A percentile compares a stretch with the other conserved stretches of the same genome.
Evolutionary conservation across 2,329 filamentous ascomycete species (phyloP).

Genomic region (Periconia sp.): DNA sequence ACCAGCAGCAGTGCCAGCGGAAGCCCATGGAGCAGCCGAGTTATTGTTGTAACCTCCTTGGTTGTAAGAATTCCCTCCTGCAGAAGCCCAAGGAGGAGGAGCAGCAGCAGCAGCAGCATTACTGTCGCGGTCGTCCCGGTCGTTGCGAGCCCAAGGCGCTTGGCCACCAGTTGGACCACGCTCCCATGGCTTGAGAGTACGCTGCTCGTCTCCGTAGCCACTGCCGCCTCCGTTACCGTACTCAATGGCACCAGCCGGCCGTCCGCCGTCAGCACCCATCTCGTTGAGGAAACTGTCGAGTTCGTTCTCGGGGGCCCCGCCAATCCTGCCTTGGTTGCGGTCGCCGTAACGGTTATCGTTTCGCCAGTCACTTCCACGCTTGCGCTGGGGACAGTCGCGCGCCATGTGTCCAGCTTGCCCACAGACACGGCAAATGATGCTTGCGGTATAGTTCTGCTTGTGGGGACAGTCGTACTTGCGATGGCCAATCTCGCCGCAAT

Average conservation of each 20-base stretch:
- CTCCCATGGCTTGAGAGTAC: constrained; percentile 84
- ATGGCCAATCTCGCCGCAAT: constrained; percentile 98
- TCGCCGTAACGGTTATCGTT: constrained; percentile 68
- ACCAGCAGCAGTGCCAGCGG: constrained; percentile 35
- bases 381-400: constrained; percentile 93
- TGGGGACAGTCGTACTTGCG: constrained; percentile 99
- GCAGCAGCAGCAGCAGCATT: constrained; percentile 41
- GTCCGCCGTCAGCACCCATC: constrained; percentile 73
- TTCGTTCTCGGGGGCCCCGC: constrained; percentile 86
- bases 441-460: constrained; percentile 97
- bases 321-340: constrained; percentile 68
- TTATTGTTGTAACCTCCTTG: constrained; percentile 40
- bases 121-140: constrained; percentile 53
- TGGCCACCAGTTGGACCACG: constrained; percentile 81
- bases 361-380: constrained; percentile 89
- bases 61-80: constrained; percentile 36
- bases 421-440: constrained; percentile 98
- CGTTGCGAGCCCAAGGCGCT: constrained; percentile 72
- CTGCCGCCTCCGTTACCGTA: constrained; percentile 47
- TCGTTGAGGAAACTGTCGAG: constrained; percentile 99
- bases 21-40: constrained; percentile 48
- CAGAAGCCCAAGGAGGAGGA: constrained; percentile 50
- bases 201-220: constrained; percentile 54
- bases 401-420: constrained; percentile 99
- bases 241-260: constrained; percentile 77